Conservation (phyloP, 1,284 basidiomycete genomes). For the Anthracocystis setariae region DNA sequence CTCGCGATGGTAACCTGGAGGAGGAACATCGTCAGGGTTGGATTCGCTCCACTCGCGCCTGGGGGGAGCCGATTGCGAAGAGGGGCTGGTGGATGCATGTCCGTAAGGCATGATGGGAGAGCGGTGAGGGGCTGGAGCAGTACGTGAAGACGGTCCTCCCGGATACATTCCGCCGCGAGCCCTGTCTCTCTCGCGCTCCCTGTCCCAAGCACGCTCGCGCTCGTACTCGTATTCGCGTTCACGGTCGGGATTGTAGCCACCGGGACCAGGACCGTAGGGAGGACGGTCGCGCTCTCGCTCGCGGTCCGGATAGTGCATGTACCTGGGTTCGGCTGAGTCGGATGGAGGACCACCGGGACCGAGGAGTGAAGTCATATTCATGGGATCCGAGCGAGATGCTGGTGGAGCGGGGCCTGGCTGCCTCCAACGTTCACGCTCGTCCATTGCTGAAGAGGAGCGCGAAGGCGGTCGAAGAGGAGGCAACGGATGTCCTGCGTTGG, state of each 20-base stretch:
- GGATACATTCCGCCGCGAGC: conserved; percentile 20
- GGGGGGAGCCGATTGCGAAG: conserved; percentile 41
- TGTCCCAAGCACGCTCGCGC: conserved; percentile 28
- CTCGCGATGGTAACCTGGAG: conserved; percentile 32
- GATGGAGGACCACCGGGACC: conserved; percentile 26
- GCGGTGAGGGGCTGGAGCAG: conserved; percentile 22
- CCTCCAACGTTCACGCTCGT: conserved; percentile 38
- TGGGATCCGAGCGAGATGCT: conserved; percentile 44
- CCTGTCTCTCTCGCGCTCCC: conserved; percentile 32
- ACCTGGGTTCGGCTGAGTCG: conserved; percentile 17
- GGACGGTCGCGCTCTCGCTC: conserved; percentile 27
- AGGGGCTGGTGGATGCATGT: conserved; percentile 26
- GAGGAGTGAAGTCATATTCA: conserved; percentile 60
- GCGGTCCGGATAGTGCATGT: conserved; percentile 37
- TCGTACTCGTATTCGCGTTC: conserved; percentile 32
- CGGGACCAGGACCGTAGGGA: background rate
- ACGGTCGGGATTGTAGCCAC: conserved; percentile 2
- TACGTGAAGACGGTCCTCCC: conserved; percentile 28
- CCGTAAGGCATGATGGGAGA: conserved; percentile 33
- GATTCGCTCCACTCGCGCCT: conserved; percentile 58
- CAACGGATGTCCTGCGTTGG: conserved; percentile 12
- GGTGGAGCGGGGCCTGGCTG: conserved; percentile 19
- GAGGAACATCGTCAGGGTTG: conserved; percentile 40
- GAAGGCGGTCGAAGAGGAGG: conserved; percentile 39
- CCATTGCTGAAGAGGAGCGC: conserved; percentile 28